Base-by-base conservation (phyloP, 192 early-diverging fungal species). In the Spizellomyces punctatus region DNA sequence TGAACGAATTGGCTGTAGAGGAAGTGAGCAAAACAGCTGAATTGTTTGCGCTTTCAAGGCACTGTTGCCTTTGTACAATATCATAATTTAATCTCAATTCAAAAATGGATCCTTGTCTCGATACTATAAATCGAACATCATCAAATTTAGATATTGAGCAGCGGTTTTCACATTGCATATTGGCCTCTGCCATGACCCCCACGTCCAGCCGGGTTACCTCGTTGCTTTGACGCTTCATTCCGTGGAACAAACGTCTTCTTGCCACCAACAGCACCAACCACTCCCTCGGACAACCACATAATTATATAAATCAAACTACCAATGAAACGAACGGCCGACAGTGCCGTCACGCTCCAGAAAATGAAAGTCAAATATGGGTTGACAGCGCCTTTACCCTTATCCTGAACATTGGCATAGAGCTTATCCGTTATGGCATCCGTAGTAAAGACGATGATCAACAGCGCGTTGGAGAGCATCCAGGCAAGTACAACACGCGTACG, bases 261-360 rank as follows among this genome's bases (percentile, higher is more conserved):
- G 17, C 72, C 56, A 9, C 17, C 36, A 6, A 66, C 72, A 12
- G 62, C 71, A 8, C 58, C 63, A 45, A 8, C 46, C 50, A 69
- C 46, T 5, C 58, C 65, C 46, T 68, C 73, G 47, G 61, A 45
- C 56, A 66, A 54, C 79, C 79, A 81, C 3, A 21, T 36, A 2
- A 65, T 17, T 6, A 91, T 71, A 77, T 93, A 95, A 71, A 88
- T 65, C 52, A 82, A 72, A 67, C 89, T 88, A 5, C 92, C 92
- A 17, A 89, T 48, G 77, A 92, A 93, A 44, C 93, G 84, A 49
- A 95, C 76, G 0, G 81, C 85, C 36, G 91, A 81, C 56, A 95
- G 75, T 0, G 71, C 86, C 8, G 90, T 87, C n/a, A 96, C 92
- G n/a, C 83, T 85, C 92, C 92, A 96, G 72, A 96, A 91, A 64